Conservation (phyloP, 108 stramenopile genomes). For the Poteriospumella lacustris region DNA sequence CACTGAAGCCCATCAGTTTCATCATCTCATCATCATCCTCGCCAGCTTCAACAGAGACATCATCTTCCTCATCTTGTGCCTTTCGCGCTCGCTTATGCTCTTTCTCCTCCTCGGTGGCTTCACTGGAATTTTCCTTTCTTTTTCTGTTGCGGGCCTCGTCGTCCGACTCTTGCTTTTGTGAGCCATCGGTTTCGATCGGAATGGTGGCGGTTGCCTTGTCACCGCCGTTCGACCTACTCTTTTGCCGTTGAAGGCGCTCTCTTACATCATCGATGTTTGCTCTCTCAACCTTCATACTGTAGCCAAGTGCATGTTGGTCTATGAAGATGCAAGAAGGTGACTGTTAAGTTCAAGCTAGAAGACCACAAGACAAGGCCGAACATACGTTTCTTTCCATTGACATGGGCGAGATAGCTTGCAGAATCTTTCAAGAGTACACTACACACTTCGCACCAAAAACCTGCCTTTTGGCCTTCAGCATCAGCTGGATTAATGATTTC, state of each 20-base stretch:
- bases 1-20: not conserved
- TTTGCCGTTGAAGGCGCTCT: conserved; percentile 46
- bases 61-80: too few species aligned
- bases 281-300: conserved; percentile 83
- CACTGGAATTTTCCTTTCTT: too few species aligned
- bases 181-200: not conserved
- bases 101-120: conserved; percentile 27
- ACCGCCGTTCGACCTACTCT: not conserved
- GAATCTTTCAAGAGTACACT: conserved; percentile 88
- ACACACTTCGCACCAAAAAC: conserved; percentile 92
- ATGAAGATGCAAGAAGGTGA: not conserved
- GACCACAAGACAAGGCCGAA: not conserved
- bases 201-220: not conserved
- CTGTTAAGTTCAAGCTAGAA: not conserved
- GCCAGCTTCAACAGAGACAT: too few species aligned
- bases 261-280: conserved; percentile 70
- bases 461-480: conserved; percentile 40
- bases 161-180: conserved; percentile 45
- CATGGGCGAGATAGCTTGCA: conserved; percentile 86
- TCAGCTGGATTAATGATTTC: conserved; percentile 66
- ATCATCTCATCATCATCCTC: too few species aligned
- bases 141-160: not conserved
- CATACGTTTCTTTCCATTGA: conserved; percentile 80
- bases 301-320: conserved; percentile 82
- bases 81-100: not conserved